A percentile compares a stretch with the other conserved stretches of the same genome.
Conservation (phyloP, 1,284 basidiomycete genomes). For the Tremellales sp. region DNA sequence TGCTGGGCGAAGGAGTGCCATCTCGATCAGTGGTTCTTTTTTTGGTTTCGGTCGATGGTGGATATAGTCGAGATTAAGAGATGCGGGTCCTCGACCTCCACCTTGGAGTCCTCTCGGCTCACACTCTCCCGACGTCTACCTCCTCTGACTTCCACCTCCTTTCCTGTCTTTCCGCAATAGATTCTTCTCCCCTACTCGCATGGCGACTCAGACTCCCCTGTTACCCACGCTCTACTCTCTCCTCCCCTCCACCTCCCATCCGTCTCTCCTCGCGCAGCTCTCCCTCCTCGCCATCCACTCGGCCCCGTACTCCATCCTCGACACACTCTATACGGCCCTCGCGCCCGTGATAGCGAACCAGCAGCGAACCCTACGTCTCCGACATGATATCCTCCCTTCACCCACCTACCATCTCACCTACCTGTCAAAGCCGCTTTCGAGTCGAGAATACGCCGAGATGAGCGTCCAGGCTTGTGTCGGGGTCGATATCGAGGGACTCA, state of each 20-base stretch:
- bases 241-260: conserved; percentile 23
- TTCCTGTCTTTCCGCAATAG: conserved; percentile 4
- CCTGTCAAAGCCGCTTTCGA: conserved; percentile 27
- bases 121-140: not conserved
- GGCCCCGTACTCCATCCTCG: conserved; percentile 21
- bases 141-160: not conserved
- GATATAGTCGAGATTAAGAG: not conserved
- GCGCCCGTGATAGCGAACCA: conserved; percentile 33
- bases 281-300: conserved; percentile 32
- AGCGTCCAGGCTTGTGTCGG: conserved; percentile 31
- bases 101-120: not conserved
- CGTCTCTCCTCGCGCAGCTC: conserved; percentile 26
- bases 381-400: too few species aligned
- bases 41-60: conserved; percentile 5
- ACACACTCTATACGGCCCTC: conserved; percentile 31
- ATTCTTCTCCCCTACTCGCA: too few species aligned
- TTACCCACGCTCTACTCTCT: conserved; percentile 37
- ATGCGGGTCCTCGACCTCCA: not conserved
- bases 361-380: conserved; percentile 23
- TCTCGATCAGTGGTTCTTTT: not conserved
- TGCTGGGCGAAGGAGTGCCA: conserved; percentile 1
- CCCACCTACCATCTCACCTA: conserved; percentile 25
- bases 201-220: conserved; percentile 22
- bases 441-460: conserved; percentile 37
- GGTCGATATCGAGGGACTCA: conserved; percentile 28